Conservation (phyloP, 208 protist species). For the Trichomonas vaginalis region DNA sequence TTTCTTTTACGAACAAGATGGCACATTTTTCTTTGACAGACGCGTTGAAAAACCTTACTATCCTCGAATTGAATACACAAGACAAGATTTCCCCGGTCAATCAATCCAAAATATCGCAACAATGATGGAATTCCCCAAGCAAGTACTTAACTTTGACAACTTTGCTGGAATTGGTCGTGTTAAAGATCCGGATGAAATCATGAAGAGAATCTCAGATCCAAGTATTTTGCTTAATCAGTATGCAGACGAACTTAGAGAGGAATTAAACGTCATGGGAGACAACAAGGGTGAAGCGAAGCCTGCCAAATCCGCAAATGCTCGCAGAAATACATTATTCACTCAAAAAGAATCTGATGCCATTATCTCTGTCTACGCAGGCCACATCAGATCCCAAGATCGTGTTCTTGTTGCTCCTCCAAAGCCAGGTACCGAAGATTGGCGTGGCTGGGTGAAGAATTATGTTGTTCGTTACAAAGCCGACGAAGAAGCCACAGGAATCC, state of each 20-base stretch:
- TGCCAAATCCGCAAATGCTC: too few relatives aligned
- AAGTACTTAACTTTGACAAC: background rate
- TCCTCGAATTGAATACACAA: background rate
- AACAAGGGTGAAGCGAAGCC: background rate
- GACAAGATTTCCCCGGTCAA: background rate
- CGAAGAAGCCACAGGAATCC: background rate
- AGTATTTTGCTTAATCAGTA: background rate
- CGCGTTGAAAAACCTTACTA: background rate
- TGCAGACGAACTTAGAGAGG: background rate
- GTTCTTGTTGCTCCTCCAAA: background rate
- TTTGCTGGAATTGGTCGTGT: background rate
- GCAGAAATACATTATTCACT: background rate
- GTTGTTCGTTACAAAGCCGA: background rate
- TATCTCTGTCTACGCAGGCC: background rate
- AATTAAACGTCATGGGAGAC: background rate
- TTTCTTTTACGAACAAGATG: background rate
- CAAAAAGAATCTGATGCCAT: background rate
- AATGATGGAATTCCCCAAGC: background rate
- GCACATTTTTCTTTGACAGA: background rate
- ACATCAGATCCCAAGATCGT: background rate
- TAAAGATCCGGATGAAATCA: background rate
- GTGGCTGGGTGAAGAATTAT: background rate
- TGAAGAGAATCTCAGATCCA: background rate
- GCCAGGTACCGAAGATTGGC: background rate
- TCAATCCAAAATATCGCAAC: background rate